phyloP scores from a whole-genome alignment of 2,329 filamentous ascomycete genomes.

The Tolypocladium inflatum region DNA sequence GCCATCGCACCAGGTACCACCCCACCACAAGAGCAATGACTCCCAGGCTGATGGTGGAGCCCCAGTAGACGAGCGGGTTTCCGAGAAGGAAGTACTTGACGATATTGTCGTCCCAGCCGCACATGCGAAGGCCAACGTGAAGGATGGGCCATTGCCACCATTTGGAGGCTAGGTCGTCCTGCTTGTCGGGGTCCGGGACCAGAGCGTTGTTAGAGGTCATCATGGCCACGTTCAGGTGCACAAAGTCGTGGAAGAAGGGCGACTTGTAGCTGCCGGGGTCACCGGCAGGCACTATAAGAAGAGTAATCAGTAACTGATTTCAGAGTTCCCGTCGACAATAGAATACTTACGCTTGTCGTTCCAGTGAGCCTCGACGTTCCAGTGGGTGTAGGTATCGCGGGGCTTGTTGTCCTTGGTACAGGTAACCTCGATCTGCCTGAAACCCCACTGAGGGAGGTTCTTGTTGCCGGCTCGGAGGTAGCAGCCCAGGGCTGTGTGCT shows the following conservation, averaged over 20 bases:
- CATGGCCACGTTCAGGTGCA: conserved; percentile 98
- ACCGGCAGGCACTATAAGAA: conserved; percentile 66
- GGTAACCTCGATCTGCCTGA: conserved; percentile 98
- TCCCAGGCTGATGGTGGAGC: conserved; percentile 69
- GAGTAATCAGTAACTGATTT: background rate
- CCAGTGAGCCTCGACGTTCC: conserved; percentile 93
- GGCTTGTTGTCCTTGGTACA: conserved; percentile 92
- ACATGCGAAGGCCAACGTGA: conserved; percentile 94
- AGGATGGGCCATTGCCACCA: conserved; percentile 99
- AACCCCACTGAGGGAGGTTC: conserved; percentile 97
- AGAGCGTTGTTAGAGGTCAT: conserved; percentile 99
- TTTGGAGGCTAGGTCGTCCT: conserved; percentile 90
- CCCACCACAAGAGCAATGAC: conserved; percentile 61
- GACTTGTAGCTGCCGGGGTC: conserved; percentile 92
- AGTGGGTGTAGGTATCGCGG: conserved; percentile 90
- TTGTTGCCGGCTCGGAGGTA: conserved; percentile 93
- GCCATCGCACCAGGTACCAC: conserved; percentile 92
- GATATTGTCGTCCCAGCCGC: conserved; percentile 90
- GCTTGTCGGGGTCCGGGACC: conserved; percentile 95
- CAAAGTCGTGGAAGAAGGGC: conserved; percentile 94
- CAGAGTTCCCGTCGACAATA: background rate
- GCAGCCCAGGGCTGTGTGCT: conserved; percentile 73
- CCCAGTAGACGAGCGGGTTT: conserved; percentile 95
- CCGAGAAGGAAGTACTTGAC: conserved; percentile 98
- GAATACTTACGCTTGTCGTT: conserved; percentile 77